Conservation (phyloP, 2,329 filamentous ascomycete genomes). For the Trichoderma lentiforme region DNA sequence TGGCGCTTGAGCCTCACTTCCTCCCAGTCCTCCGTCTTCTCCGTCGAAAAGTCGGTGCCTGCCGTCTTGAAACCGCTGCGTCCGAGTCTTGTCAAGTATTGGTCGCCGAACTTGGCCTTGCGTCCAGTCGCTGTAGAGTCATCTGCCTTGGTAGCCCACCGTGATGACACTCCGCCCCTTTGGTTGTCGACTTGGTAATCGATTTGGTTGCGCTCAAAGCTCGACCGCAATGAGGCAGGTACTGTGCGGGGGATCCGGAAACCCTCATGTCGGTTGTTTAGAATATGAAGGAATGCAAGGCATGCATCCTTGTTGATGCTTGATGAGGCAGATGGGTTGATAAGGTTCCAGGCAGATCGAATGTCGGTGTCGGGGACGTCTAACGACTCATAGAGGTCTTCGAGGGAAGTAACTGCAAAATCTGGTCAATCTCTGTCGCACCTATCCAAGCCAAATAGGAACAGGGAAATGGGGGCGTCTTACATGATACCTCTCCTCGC, state of each 20-base stretch:
- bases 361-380: conserved; percentile 75
- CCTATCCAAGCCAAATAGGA: not conserved
- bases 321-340: conserved; percentile 81
- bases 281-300: conserved; percentile 91
- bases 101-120: conserved; percentile 96
- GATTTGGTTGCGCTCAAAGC: conserved; percentile 93
- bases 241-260: conserved; percentile 90
- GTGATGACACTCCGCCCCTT: conserved; percentile 59
- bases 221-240: conserved; percentile 83
- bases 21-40: conserved; percentile 93
- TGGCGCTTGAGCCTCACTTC: conserved; percentile 94
- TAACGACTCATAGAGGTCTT: conserved; percentile 79
- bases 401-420: conserved; percentile 65
- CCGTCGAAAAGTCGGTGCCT: conserved; percentile 85
- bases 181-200: conserved; percentile 89
- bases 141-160: conserved; percentile 76
- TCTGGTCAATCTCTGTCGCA: conserved; percentile 15
- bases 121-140: conserved; percentile 79
- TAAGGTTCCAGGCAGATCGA: conserved; percentile 91
- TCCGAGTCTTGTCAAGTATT: conserved; percentile 88
- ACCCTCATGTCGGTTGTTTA: conserved; percentile 93
- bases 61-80: conserved; percentile 75
- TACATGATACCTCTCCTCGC: conserved; percentile 78
- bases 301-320: conserved; percentile 93
- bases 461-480: conserved; percentile 28